Percentiles rank a stretch among this genome's conserved stretches.
Conservation (phyloP, 1,284 basidiomycete genomes). For the Apiotrichum porosum region DNA sequence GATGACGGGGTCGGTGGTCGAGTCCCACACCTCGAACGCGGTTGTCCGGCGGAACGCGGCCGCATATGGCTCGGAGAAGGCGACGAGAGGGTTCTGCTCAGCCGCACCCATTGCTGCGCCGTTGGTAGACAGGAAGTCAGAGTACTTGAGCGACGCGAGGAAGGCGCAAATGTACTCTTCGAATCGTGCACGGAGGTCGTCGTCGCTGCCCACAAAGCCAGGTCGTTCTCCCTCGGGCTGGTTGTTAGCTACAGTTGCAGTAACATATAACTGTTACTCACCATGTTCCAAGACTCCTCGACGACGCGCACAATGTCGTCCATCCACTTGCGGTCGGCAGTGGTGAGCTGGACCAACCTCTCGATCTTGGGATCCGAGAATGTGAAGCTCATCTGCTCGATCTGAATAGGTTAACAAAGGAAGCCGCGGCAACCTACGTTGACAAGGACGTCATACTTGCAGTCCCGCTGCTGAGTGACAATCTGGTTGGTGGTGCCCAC, state of each 20-base stretch:
- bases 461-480: slow-evolving; percentile 86
- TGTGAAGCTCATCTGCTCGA: slow-evolving; percentile 76
- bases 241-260: neutral
- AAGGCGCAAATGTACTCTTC: slow-evolving; percentile 55
- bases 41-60: slow-evolving; percentile 75
- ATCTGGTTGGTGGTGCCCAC: slow-evolving; percentile 89
- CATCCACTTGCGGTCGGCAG: slow-evolving; percentile 97
- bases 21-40: slow-evolving; percentile 81
- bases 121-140: slow-evolving; percentile 60
- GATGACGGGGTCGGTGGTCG: slow-evolving; percentile 75
- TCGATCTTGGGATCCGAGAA: slow-evolving; percentile 78
- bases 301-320: slow-evolving; percentile 72
- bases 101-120: neutral
- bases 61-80: slow-evolving; percentile 81
- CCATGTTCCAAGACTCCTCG: slow-evolving; percentile 65
- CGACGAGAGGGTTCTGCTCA: slow-evolving; percentile 52
- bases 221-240: slow-evolving; percentile 28
- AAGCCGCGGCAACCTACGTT: slow-evolving; percentile 58
- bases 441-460: slow-evolving; percentile 74
- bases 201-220: slow-evolving; percentile 81
- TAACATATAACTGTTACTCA: slow-evolving; percentile 42
- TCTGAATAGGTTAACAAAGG: slow-evolving; percentile 52
- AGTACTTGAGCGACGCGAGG: slow-evolving; percentile 71
- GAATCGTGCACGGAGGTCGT: slow-evolving; percentile 75
- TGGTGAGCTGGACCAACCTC: slow-evolving; percentile 69